These are phyloP conservation scores for Russula griseocarnosa DNA, from an alignment of 768 basidiomycete genomes.

Conservation along the genomic window DNA sequence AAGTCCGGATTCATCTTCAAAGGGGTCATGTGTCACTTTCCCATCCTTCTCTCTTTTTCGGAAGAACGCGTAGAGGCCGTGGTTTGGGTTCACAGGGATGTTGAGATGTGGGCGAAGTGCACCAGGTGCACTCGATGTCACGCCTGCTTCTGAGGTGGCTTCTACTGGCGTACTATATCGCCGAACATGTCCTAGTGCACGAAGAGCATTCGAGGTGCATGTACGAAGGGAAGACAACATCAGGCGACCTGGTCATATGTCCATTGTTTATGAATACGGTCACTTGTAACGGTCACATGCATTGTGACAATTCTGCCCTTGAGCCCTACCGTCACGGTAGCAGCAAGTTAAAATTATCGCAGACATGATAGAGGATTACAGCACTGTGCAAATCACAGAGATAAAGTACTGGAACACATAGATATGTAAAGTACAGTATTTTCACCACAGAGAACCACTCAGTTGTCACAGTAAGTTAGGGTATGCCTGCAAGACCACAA, in stretches of 20 bases:
- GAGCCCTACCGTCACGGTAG: no score
- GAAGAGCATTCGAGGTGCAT: constrained; percentile 2
- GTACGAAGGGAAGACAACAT: constrained; percentile 25
- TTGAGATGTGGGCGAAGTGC: constrained; percentile 43
- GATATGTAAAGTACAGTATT: constrained; percentile 7
- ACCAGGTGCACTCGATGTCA: constrained; percentile 24
- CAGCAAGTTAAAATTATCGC: not conserved
- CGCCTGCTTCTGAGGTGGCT: not conserved
- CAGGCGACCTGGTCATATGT: not conserved
- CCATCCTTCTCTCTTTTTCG: constrained; percentile 51
- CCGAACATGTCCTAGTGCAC: not conserved
- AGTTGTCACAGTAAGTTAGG: not conserved
- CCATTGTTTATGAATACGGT: not conserved
- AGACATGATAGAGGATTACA: not conserved
- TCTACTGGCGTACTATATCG: constrained; percentile 25
- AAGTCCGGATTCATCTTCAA: constrained; percentile 36
- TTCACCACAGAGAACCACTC: not conserved
- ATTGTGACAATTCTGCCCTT: no score
- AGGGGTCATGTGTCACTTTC: constrained; percentile 50
- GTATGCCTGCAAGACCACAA: not conserved
- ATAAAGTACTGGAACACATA: constrained; percentile 5
- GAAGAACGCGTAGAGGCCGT: constrained; percentile 79
- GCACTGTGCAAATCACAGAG: not conserved
- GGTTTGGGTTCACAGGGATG: constrained; percentile 50
- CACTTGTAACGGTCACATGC: not conserved